Base-by-base conservation (phyloP, 2,329 filamentous ascomycete species). In the Graphilbum fragrans region DNA sequence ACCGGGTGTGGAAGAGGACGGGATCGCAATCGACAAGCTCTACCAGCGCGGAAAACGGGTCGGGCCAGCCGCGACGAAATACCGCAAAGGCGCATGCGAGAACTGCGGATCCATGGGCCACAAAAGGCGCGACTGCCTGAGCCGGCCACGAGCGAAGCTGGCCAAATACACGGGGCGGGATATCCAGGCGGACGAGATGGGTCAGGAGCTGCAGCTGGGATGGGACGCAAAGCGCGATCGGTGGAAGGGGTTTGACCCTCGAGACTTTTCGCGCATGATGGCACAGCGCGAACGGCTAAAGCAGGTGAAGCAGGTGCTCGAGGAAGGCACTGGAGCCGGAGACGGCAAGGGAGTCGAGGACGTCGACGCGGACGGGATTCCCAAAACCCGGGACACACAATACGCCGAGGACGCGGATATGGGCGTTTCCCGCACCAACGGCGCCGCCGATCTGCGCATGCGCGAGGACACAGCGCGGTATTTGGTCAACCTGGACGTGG, bases 21-120 rank as follows among this genome's bases (percentile, higher is more conserved):
- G 82, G 50, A 76, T 80, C 37, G 74, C 80, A 42, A 74, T 81
- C 47, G 80, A 84, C 22, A 82, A 85, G 77, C 94, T 88, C 90
- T 94, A 95, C 63, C 85, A 94, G 46, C 82, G 92, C 35, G 87
- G 87, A 40, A 82, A 83, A 63, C 90, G 86, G 57, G 64, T 75
- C 11, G 87, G 85, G 0, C 86, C 86, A 4, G 87, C 87, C 1
- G 87, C 90, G 39, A 98, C 92, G 50, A 98, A 95, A 58, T 98
- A 85, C 59, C 85, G 93, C 50, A 98, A 96, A 66, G 92, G 93
- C 56, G 90, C 92, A 41, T 98, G 92, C 65, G 90, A 96, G 63
- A 98, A 98, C 64, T 98, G 92, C 65, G 92, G 92, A 54, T 82
- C 87, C 44, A 93, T 96, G 84, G 87, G 85, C 49, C 92, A 98